Evolutionary conservation across 2,329 filamentous ascomycete species (phyloP).

Genomic region (Cordyceps fumosorosea): DNA sequence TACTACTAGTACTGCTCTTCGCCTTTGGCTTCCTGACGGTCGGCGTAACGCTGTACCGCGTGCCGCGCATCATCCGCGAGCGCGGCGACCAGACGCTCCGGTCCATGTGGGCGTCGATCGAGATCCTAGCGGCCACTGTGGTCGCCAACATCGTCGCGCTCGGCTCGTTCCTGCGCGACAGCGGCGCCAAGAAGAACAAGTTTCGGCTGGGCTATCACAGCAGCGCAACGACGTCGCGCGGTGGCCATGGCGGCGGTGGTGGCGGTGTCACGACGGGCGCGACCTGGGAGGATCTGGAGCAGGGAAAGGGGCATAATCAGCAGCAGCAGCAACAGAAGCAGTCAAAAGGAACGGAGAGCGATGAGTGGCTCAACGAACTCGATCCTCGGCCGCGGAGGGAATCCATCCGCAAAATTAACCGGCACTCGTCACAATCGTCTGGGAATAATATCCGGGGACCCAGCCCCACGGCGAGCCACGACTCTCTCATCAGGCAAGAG

Average conservation of each 20-base stretch:
- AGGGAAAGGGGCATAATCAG: constrained; percentile 12
- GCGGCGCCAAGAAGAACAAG: constrained; percentile 77
- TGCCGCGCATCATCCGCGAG: constrained; percentile 63
- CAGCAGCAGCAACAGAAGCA: not conserved
- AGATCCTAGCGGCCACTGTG: constrained; percentile 76
- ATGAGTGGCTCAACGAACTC: constrained; percentile 12
- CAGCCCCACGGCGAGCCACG: constrained; percentile 11
- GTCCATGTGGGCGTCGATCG: constrained; percentile 77
- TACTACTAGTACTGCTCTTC: constrained; percentile 72
- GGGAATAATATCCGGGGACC: not conserved
- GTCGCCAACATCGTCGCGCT: constrained; percentile 83
- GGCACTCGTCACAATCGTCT: constrained; percentile 6
- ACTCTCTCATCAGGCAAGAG: constrained; percentile 10
- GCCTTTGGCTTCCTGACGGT: constrained; percentile 70
- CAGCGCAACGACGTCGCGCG: constrained; percentile 21
- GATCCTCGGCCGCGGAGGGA: not conserved
- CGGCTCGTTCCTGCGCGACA: constrained; percentile 81
- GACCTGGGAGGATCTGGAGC: constrained; percentile 22
- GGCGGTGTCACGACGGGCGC: constrained; percentile 16
- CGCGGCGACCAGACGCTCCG: constrained; percentile 73
- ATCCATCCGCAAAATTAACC: constrained; percentile 2
- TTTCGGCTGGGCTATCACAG: constrained; percentile 54
- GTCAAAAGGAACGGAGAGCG: constrained; percentile 10
- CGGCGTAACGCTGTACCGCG: constrained; percentile 67
- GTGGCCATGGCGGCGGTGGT: constrained; percentile 16